Percentiles rank a stretch among this genome's conserved stretches.
These are phyloP conservation scores for Omphalea diandra DNA, from an alignment of 441 rosid species.

Conservation along the genomic window DNA sequence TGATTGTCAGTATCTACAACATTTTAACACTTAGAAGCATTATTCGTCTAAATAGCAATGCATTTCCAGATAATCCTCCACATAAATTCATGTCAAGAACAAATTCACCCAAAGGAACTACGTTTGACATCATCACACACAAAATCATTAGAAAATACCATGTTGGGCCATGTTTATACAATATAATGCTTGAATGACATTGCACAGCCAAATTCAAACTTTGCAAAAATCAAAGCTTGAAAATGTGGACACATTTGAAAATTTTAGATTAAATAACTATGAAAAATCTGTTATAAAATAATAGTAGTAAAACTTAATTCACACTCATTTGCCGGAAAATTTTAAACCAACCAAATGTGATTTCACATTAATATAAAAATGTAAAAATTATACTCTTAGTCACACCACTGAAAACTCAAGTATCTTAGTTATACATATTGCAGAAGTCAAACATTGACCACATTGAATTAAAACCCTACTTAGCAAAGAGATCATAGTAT, in stretches of 20 bases:
- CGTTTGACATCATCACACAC: neutral
- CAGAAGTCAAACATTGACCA: neutral
- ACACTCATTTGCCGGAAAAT: neutral
- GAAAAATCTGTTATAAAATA: neutral
- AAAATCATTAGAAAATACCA: neutral
- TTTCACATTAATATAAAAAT: neutral
- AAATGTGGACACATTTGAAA: neutral
- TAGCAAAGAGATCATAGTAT: no score
- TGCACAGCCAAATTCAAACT: neutral
- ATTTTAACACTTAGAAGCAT: neutral
- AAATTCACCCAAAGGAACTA: neutral
- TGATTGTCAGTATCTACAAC: neutral
- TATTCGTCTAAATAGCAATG: neutral
- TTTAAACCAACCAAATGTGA: neutral
- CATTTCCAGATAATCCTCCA: neutral
- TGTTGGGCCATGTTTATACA: neutral
- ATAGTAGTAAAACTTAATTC: neutral
- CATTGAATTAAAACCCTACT: neutral
- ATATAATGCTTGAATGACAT: neutral
- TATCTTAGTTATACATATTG: neutral
- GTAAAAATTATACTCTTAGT: neutral
- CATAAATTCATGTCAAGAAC: neutral
- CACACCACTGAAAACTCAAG: neutral
- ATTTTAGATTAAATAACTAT: neutral
- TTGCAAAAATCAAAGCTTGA: neutral